Conservation (phyloP, 495 filamentous ascomycete species). For the Xanthoparmelia taractica region DNA sequence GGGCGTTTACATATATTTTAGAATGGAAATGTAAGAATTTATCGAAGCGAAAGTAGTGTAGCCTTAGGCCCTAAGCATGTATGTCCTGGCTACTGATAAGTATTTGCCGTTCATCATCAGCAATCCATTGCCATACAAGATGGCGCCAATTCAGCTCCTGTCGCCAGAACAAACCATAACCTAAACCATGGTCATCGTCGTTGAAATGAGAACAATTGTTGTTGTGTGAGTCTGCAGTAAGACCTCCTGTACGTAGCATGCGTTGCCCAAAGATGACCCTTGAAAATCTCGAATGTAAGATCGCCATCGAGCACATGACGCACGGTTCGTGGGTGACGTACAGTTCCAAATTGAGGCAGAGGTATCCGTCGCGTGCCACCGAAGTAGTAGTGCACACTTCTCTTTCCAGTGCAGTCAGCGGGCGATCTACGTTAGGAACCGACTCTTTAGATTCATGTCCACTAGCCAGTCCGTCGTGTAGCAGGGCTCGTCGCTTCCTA, state of each 20-base stretch:
- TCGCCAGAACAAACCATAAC: slow-evolving; percentile 86
- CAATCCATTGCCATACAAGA: slow-evolving; percentile 71
- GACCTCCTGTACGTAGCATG: slow-evolving; percentile 54
- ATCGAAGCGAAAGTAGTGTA: neutral
- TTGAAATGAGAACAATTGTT: slow-evolving; percentile 21
- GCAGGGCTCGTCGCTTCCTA: slow-evolving; percentile 38
- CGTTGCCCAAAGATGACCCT: slow-evolving; percentile 64
- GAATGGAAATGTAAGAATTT: neutral
- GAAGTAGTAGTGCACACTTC: slow-evolving; percentile 26
- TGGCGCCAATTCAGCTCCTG: slow-evolving; percentile 91
- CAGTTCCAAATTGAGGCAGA: slow-evolving; percentile 84
- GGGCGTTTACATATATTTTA: neutral
- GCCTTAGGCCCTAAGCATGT: slow-evolving; percentile 3
- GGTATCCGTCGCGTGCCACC: slow-evolving; percentile 61
- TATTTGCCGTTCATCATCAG: slow-evolving; percentile 23
- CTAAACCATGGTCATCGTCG: slow-evolving; percentile 36
- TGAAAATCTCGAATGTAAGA: slow-evolving; percentile 83
- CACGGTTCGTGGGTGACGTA: slow-evolving; percentile 94
- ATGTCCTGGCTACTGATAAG: neutral
- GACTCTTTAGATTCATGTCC: slow-evolving; percentile 1
- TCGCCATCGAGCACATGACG: slow-evolving; percentile 91
- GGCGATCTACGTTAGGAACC: slow-evolving; percentile 19
- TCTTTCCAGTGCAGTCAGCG: slow-evolving; percentile 36
- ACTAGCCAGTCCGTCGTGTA: neutral
- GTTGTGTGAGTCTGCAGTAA: slow-evolving; percentile 36